Evolutionary conservation across 306 rosid species (phyloP), one percentile per base, ranked within the genome.

Genomic region (Lithocarpus polystachyus): DNA sequence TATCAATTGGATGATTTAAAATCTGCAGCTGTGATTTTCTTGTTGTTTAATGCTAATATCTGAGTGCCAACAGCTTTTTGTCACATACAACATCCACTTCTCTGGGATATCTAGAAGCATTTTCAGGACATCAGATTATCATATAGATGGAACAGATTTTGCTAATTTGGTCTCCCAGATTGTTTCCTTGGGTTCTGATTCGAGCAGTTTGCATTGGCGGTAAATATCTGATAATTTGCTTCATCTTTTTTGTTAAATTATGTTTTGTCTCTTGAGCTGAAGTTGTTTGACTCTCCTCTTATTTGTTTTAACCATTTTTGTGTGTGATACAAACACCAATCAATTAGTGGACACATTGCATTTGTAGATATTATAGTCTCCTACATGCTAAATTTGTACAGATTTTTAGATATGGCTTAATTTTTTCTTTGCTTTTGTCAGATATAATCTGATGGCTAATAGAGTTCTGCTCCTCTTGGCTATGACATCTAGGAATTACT

Each of bases 401-500:
- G 14, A 7, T 15, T 29, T 64, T 9, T 59, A 59, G 31, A 59
- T 28, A 62, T 62, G 69, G 37, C 69, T 28, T 62, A 28, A 28
- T 62, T 62, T 62, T 62, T 14, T 76, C 8, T 62, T n/a, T 75
- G 51, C 51, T 85, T 73, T 86, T 83, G 57, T 24, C 83, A 95
- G 99, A 88, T 95, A 95, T 83, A 95, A 93, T 86, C 87, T 95
- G 90, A 95, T 95, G 99, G 98, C 98, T 68, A 95, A 95, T 84
- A 89, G 99, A 87, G 90, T 95, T 69, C 85, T 95, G 53, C 97
- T 95, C 69, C 79, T 95, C 74, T 86, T 95, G 82, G 97, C 98
- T 76, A 88, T 95, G 98, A 95, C 98, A 65, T 95, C 97, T 74
- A 89, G 91, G 79, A 90, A 79, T 82, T 89, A 95, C 86, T 94